These are phyloP conservation scores for Phytopythium mirpurense DNA, from an alignment of 352 stramenopile genomes.

Conservation along the genomic window DNA sequence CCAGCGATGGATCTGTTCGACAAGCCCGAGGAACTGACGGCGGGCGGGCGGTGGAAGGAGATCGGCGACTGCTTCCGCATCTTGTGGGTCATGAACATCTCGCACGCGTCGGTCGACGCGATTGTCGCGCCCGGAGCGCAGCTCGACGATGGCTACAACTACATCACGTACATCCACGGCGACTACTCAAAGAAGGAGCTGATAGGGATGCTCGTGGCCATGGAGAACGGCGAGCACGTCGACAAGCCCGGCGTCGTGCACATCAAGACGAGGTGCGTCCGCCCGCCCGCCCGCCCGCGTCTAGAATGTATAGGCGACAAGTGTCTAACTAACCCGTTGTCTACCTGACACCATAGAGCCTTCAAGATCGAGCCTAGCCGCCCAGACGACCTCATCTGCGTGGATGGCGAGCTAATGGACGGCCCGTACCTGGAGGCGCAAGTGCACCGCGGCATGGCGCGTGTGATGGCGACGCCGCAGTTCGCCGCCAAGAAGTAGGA, in stretches of 20 bases:
- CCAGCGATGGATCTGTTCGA: constrained; percentile 45
- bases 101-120: constrained; percentile 44
- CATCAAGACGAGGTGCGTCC: constrained; percentile 33
- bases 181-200: constrained; percentile 29
- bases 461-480: constrained; percentile 32
- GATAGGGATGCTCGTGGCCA: constrained; percentile 35
- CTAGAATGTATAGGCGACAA: too few relatives aligned
- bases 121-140: constrained; percentile 37
- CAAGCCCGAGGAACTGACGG: constrained; percentile 1
- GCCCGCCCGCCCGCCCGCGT: too few relatives aligned
- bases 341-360: too few relatives aligned
- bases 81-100: constrained; percentile 64
- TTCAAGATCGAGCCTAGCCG: constrained; percentile 44
- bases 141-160: constrained; percentile 60
- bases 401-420: constrained; percentile 53
- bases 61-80: constrained; percentile 45
- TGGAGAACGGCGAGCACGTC: constrained; percentile 49
- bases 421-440: constrained; percentile 43
- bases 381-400: constrained; percentile 38
- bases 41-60: constrained; percentile 34
- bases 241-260: constrained; percentile 31
- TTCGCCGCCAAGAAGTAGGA: constrained; percentile 1
- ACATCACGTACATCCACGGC: constrained; percentile 50
- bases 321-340: too few relatives aligned
- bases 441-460: constrained; percentile 51